Evolutionary conservation across 2,329 filamentous ascomycete species (phyloP), one percentile per base, ranked within the genome.

Genomic region (Teratosphaeria pseudoeucalypti): DNA sequence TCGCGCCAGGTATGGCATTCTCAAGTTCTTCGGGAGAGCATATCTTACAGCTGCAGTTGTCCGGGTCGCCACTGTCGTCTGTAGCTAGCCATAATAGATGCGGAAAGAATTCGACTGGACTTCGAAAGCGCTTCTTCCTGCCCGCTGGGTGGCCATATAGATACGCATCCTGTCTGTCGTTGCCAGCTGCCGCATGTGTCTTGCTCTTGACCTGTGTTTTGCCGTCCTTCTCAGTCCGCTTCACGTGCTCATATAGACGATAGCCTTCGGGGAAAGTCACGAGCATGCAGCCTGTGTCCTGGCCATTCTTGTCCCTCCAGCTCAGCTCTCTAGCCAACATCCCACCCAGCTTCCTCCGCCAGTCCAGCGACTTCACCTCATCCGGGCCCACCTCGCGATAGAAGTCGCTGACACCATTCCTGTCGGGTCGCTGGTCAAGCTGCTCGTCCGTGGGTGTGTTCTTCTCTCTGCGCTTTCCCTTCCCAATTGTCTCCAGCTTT

Each of bases 131-230:
- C 71, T 83, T 84, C 68, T 78, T 80, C 19, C 79, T 75, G 16
- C 82, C 82, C 54, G 76, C 72, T 2, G 82, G 82, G 66, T 85
- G 81, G 23, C 82, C 82, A 67, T 84, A 85, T 6, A 85, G 74
- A 63, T 84, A 85, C 34, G 81, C 81, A 67, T 85, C 82, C 64
- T 82, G 80, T 58, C 82, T 73, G 66, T 82, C 80, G 62, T 79
- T 79, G 11, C 75, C 77, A 37, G 78, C 79, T 39, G 74, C 76
- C 6, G 76, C 78, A 67, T 79, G 75, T 57, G 76, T 79, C 70
- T 79, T 77, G 68, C 75, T 72, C 63, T 76, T 75, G 62, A 80
- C 79, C 34, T 77, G 67, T 26, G 67, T 71, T 62, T 74, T 73
- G 43, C 72, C 73, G 56, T 78, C 75, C 52, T 75, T 75, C 54